Percentiles rank a stretch among this genome's conserved stretches.
These are phyloP conservation scores for Kluyveromyces marxianus DNA, from an alignment of 1,139 yeast species.

Conservation along the genomic window DNA sequence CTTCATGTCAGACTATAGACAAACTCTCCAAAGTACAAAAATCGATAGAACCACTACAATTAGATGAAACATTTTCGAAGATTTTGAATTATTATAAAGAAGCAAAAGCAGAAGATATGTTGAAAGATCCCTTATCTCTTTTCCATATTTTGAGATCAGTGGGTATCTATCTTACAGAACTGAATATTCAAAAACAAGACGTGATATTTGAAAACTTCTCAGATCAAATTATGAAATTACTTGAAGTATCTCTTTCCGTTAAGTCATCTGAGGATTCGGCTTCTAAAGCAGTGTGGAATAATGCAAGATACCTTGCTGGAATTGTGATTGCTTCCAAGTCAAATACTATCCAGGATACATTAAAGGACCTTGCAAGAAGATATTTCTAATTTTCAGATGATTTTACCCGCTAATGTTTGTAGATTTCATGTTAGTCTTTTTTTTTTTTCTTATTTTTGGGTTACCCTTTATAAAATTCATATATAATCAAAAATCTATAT, in stretches of 20 bases:
- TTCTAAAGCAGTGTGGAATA: conserved; percentile 22
- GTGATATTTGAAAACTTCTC: conserved; percentile 9
- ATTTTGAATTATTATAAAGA: conserved; percentile 18
- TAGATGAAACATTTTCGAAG: conserved; percentile 15
- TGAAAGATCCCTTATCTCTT: conserved; percentile 12
- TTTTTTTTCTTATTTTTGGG: no score
- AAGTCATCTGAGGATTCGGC: conserved; percentile 16
- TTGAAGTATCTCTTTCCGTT: conserved; percentile 15
- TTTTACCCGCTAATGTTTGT: no score
- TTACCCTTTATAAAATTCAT: no score
- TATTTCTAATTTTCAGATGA: not conserved
- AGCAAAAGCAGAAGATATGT: not conserved
- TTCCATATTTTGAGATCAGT: conserved; percentile 27
- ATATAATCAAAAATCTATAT: no score
- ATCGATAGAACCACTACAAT: conserved; percentile 1
- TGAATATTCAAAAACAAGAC: conserved; percentile 6
- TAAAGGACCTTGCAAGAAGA: conserved; percentile 8
- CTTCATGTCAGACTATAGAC: conserved; percentile 21
- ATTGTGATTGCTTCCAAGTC: conserved; percentile 11
- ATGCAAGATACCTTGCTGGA: conserved; percentile 26
- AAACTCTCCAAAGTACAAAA: conserved; percentile 19
- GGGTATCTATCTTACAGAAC: conserved; percentile 20
- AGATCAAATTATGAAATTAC: conserved; percentile 9
- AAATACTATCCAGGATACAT: not conserved
- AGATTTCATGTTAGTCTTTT: no score